phyloP scores from a whole-genome alignment of 2,329 filamentous ascomycete genomes.

The Diaporthe aspalathi region DNA sequence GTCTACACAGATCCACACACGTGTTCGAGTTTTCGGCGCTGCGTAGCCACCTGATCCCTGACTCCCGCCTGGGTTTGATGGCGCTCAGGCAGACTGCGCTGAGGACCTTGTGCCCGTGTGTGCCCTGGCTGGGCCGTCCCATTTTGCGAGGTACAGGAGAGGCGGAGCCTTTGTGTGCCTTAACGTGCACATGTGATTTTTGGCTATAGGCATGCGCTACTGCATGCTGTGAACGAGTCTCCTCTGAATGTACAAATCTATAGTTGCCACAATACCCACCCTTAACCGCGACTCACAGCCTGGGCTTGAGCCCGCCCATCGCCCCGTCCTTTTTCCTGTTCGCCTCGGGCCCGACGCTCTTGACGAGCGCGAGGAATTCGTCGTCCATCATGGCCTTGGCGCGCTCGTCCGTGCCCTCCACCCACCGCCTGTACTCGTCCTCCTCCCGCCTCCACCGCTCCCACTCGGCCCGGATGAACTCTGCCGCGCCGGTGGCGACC shows the following conservation, averaged over 20 bases:
- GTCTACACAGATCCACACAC: constrained; percentile 16
- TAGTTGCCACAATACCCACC: not conserved
- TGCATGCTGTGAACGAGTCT: not conserved
- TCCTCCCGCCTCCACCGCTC: constrained; percentile 68
- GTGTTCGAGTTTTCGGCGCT: not conserved
- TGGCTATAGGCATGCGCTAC: not conserved
- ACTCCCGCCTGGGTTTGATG: not conserved
- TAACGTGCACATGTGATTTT: not conserved
- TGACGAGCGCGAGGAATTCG: constrained; percentile 66
- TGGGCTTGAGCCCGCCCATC: constrained; percentile 27
- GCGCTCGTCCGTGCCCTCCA: constrained; percentile 52
- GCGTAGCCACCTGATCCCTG: not conserved
- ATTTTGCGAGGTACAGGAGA: not conserved
- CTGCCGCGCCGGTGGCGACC: constrained; percentile 70
- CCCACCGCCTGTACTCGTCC: constrained; percentile 66
- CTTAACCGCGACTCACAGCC: constrained; percentile 22
- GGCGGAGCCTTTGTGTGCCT: not conserved
- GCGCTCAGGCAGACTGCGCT: constrained; percentile 17
- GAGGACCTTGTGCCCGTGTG: not conserved
- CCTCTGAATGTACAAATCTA: not conserved
- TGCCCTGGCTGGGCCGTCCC: not conserved
- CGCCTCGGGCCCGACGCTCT: constrained; percentile 36
- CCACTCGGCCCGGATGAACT: constrained; percentile 69
- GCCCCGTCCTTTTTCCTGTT: constrained; percentile 27
- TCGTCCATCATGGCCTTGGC: constrained; percentile 69